Conservation (phyloP, 148 eudicot species). For the Camellia granthamiana region DNA sequence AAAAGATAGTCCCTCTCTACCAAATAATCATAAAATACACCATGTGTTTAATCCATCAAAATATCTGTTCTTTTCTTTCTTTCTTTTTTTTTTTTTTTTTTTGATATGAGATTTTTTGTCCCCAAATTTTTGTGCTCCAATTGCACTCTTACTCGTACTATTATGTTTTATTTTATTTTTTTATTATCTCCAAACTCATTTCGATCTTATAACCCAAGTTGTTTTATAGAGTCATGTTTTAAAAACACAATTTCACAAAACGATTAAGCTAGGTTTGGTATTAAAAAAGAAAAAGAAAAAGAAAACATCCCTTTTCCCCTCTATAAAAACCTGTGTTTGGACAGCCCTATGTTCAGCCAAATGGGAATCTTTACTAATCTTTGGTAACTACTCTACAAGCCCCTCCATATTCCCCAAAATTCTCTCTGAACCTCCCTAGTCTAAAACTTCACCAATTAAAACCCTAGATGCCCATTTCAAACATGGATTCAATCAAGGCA, state of each 20-base stretch:
- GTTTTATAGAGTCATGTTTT: no score
- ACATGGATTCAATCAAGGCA: conserved; percentile 16
- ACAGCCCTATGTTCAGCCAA: background rate
- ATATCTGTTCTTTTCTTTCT: background rate
- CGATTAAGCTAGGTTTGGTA: no score
- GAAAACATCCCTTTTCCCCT: background rate
- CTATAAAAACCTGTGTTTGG: conserved; percentile 8
- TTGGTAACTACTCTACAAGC: background rate
- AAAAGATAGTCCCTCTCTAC: conserved; percentile 1
- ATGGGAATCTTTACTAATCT: background rate
- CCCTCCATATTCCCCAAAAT: background rate
- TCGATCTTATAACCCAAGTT: no score
- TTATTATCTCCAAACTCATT: no score
- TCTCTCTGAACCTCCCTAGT: background rate
- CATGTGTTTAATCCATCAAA: conserved; percentile 7
- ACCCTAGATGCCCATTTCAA: background rate
- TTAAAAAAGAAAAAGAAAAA: no score
- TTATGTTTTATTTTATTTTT: no score
- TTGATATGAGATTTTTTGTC: no score
- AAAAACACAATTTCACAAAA: no score
- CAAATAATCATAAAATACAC: background rate
- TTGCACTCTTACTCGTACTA: no score
- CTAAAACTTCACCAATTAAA: background rate
- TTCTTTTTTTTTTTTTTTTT: no score
- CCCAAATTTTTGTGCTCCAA: no score